Evolutionary conservation across 768 basidiomycete genomes (phyloP), one percentile per base, ranked within the genome.

Genomic region (Lactifluus subvellereus): DNA sequence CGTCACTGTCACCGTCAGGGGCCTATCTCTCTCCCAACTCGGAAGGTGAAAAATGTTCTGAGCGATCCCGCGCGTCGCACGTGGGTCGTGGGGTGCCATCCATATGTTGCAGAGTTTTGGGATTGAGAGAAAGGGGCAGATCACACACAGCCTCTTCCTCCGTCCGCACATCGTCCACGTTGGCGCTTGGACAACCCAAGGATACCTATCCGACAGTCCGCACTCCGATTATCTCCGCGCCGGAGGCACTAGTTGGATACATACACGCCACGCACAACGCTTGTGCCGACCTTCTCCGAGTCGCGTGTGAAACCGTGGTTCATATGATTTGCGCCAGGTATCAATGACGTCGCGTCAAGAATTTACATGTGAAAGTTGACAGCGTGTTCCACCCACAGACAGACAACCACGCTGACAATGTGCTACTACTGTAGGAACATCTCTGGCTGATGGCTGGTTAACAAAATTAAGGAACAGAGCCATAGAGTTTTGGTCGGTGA

Each of bases 401-500:
- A 6, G 47, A 49, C 37, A 10, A 22, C 37, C 27, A n/a, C 33
- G 57, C 9, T 13, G 48, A 48, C 30, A 32, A 51, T 42, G 37
- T 48, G 40, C 40, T 11, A 35, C 27, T 27, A 27, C 27, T 27
- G 50, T 61, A 33, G 14, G 40, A 22, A 5, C n/a, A 22, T 50
- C 14, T 14, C 5, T 37, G 18, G 8, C 37, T 27, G 27, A 18
- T n/a, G 10, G 38, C 49, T 16, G 48, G n/a, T 18, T 3, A 42
- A 54, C 18, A 51, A n/a, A 7, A 57, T 57, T 48, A 43, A 62
- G 61, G 61, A 20, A 57, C 61, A 27, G 22, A 35, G 3, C 6
- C 20, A 45, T 37, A 14, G 16, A 13, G n/a, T 40, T 9, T 57
- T 37, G 16, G 20, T 2, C 20, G 22, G 47, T 48, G 22, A 48